Evolutionary conservation across 2,329 filamentous ascomycete species (phyloP), one percentile per base, ranked within the genome.

Genomic region (Neonectria hederae): DNA sequence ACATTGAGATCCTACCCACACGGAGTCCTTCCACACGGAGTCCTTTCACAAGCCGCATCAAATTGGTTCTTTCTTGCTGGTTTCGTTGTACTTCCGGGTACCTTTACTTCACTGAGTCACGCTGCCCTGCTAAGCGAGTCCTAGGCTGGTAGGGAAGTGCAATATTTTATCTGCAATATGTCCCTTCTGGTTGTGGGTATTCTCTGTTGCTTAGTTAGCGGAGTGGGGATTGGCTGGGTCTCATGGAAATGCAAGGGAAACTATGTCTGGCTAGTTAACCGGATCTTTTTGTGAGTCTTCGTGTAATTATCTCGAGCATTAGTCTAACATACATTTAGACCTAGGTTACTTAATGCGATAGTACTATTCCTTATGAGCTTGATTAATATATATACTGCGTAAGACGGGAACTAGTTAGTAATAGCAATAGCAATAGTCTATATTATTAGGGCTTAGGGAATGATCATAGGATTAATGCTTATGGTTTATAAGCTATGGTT

Each of bases 291-390:
- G 54, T 65, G 9, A 59, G 59, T 65, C 51, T 32, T 1, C 7
- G 7, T 21, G 8, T 43, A 3, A 43, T 11, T 43, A 2, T 43
- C 17, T 19, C n/a, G 3, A 43, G 40, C n/a, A 43, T 38, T 38
- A 6, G 40, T 32, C 48, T 51, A 9, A 51, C 7, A 32, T 5
- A 48, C 2, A 30, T 4, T 21, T 6, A 52, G 51, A 59, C 71
- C 79, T 89, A 59, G 59, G 45, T 26, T 62, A 57, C 53, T 62
- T 26, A 56, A 62, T 49, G 14, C 19, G 11, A 5, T 62, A 42
- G 49, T 56, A 26, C 53, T 38, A 24, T 32, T 62, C 11, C 46
- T 62, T 14, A 46, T 54, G 6, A 56, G 59, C 21, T 40, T 62
- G 13, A 56, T 54, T 8, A 62, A 62, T 19, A 54, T 62, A 24